These are phyloP conservation scores for Aspergillus clavatus DNA, from an alignment of 2,329 filamentous ascomycete species.

Conservation along the genomic window DNA sequence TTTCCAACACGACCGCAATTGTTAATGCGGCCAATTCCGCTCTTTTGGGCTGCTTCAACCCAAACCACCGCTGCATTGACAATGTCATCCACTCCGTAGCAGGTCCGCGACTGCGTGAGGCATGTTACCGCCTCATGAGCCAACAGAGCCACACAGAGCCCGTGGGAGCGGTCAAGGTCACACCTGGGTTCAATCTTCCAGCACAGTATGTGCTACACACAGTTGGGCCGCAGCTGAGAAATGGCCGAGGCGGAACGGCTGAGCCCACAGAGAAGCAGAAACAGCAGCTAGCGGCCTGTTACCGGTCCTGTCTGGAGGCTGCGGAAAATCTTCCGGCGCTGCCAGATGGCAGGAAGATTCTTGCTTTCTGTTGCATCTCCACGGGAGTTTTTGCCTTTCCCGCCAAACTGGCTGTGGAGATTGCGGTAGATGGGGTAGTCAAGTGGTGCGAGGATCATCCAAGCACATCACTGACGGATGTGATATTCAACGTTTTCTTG, in stretches of 20 bases:
- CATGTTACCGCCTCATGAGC: conserved; percentile 14
- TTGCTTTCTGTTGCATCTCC: conserved; percentile 22
- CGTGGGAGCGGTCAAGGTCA: conserved; percentile 11
- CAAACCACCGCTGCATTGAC: conserved; percentile 21
- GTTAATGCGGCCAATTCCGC: conserved; percentile 21
- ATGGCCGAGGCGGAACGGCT: not conserved
- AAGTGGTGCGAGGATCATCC: conserved; percentile 13
- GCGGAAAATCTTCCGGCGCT: conserved; percentile 10
- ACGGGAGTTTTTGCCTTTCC: conserved; percentile 23
- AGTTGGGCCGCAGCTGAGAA: conserved; percentile 17
- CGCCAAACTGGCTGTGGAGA: conserved; percentile 10
- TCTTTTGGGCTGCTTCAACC: conserved; percentile 20
- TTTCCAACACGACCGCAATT: conserved; percentile 19
- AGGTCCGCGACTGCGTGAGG: conserved; percentile 19
- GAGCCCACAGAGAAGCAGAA: conserved; percentile 1
- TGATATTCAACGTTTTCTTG: conserved; percentile 20
- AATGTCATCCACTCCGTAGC: conserved; percentile 22
- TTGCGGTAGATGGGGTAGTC: conserved; percentile 14
- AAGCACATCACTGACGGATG: conserved; percentile 14
- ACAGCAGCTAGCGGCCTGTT: conserved; percentile 15
- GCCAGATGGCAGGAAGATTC: conserved; percentile 13
- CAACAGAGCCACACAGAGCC: conserved; percentile 11
- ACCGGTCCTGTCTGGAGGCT: conserved; percentile 12
- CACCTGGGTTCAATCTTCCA: conserved; percentile 17
- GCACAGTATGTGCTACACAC: conserved; percentile 17